Conservation (phyloP, 1,284 basidiomycete species). For the Microbotryum violaceum region DNA sequence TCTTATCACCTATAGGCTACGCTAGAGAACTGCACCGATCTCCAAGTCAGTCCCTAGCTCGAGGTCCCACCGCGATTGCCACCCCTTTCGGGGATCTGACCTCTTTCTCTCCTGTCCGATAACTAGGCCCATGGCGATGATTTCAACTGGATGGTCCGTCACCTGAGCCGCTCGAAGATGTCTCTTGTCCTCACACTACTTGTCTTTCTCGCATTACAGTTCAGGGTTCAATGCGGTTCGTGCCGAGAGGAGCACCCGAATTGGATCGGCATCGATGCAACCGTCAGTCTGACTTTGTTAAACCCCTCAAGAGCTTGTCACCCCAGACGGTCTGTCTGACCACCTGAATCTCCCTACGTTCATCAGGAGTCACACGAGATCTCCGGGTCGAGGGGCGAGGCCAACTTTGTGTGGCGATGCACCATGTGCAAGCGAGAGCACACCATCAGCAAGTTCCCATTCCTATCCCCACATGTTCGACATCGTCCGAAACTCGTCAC, state of each 20-base stretch:
- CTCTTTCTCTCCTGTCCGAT: neutral
- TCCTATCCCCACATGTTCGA: neutral
- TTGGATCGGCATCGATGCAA: conserved; percentile 26
- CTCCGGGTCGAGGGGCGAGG: conserved; percentile 28
- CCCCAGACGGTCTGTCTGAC: neutral
- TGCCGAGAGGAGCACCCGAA: conserved; percentile 32
- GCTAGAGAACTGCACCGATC: conserved; percentile 27
- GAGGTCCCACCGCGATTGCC: too few species aligned
- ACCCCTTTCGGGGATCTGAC: neutral
- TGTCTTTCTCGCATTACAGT: neutral
- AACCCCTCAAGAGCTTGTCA: neutral
- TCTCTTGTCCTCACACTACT: neutral
- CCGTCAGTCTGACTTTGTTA: conserved; percentile 4
- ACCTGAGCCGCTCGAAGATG: neutral
- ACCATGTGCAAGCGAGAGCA: conserved; percentile 27
- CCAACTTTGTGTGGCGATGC: conserved; percentile 31
- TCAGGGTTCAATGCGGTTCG: conserved; percentile 24
- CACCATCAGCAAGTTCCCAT: conserved; percentile 20
- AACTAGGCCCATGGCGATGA: conserved; percentile 26
- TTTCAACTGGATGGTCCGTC: conserved; percentile 20
- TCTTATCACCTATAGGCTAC: conserved; percentile 2
- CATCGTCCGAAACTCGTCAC: neutral
- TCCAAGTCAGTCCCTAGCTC: conserved; percentile 3
- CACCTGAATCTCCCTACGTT: too few species aligned
- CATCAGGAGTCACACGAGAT: conserved; percentile 21